Evolutionary conservation across 257 asterid species (phyloP).

Genomic region (Orobanche coerulescens): DNA sequence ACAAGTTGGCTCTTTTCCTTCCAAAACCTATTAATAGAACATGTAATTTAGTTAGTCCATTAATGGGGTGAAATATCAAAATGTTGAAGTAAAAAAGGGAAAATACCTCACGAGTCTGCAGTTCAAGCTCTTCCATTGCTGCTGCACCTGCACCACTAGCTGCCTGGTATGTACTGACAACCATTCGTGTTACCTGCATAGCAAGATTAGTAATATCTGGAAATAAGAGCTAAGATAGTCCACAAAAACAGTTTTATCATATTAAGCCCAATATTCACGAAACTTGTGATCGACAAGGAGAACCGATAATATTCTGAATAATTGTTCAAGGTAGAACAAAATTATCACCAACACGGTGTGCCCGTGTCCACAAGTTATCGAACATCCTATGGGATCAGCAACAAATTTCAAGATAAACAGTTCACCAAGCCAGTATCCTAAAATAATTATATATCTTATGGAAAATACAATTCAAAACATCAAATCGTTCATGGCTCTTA

Average conservation of each 20-base stretch:
- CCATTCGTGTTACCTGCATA: conserved; percentile 48
- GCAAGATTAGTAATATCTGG: background rate
- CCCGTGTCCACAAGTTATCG: background rate
- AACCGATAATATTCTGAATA: background rate
- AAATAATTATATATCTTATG: no score
- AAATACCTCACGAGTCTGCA: conserved; percentile 82
- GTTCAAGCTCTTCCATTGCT: conserved; percentile 97
- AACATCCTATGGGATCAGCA: background rate
- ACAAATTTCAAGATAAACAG: background rate
- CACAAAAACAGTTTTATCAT: background rate
- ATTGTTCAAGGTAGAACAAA: background rate
- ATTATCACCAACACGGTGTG: background rate
- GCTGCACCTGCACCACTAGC: conserved; percentile 95
- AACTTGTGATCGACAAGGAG: background rate
- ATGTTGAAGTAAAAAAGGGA: background rate
- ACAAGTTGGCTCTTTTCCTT: conserved; percentile 85
- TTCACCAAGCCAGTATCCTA: no score
- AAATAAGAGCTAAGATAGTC: background rate
- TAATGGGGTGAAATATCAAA: background rate
- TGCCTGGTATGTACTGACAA: conserved; percentile 62
- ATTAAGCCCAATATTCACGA: background rate
- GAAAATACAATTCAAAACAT: background rate
- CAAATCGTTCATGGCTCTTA: background rate
- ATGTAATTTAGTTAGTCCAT: background rate
- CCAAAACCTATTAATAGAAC: conserved; percentile 45